Conservation (phyloP, 2,329 filamentous ascomycete genomes). For the Fusarium lyarnte region DNA sequence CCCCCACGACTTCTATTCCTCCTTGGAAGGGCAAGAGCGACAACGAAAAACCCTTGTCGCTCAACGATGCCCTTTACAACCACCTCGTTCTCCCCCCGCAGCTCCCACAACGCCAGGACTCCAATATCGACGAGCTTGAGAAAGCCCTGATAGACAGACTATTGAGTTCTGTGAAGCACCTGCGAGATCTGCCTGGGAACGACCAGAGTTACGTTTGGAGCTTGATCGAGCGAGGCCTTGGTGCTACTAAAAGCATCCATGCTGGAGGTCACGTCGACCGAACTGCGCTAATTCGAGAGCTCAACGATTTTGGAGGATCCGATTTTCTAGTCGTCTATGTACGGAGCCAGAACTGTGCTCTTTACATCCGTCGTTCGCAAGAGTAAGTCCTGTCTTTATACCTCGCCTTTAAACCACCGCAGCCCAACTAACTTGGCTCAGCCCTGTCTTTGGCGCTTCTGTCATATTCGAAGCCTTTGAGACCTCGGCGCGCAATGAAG, state of each 20-base stretch:
- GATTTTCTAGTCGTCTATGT: slow-evolving; percentile 37
- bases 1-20: not conserved
- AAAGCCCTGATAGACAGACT: slow-evolving; percentile 22
- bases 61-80: slow-evolving; percentile 38
- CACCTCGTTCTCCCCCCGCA: slow-evolving; percentile 37
- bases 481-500: slow-evolving; percentile 61
- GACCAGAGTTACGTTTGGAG: slow-evolving; percentile 25
- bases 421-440: slow-evolving; percentile 8
- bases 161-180: slow-evolving; percentile 18
- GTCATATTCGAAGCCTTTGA: slow-evolving; percentile 67
- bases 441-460: slow-evolving; percentile 37
- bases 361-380: slow-evolving; percentile 42
- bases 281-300: slow-evolving; percentile 23
- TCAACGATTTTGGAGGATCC: slow-evolving; percentile 15
- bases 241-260: slow-evolving; percentile 32
- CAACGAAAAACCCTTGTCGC: slow-evolving; percentile 4
- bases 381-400: slow-evolving; percentile 39
- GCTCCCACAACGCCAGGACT: slow-evolving; percentile 37
- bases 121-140: slow-evolving; percentile 26
- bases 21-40: not conserved
- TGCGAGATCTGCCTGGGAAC: slow-evolving; percentile 27
- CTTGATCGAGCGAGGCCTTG: slow-evolving; percentile 28
- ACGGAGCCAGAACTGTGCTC: slow-evolving; percentile 46
- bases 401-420: not conserved
- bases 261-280: slow-evolving; percentile 29